Evolutionary conservation across 768 basidiomycete species (phyloP), one percentile per base, ranked within the genome.

Genomic region (Pisolithus albus): DNA sequence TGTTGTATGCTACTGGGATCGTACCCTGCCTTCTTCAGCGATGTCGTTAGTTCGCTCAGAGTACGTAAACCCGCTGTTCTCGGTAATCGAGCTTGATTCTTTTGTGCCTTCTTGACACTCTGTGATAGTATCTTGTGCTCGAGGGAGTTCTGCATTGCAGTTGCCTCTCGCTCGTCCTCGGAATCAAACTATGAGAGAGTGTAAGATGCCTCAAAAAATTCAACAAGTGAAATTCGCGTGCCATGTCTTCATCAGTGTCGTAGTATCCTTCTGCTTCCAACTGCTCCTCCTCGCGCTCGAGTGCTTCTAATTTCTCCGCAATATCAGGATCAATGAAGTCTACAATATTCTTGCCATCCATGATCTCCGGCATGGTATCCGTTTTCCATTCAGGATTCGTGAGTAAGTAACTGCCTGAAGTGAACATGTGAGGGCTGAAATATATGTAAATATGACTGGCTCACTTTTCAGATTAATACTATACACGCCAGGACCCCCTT

Each of bases 271-370:
- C 92, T 0, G 84, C 86, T 66, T 92, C 77, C n/a, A 99, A 79
- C 59, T 80, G 82, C 69, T 95, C 95, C 69, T 99, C 96, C 66
- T 98, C 96, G 16, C 90, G 82, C 70, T 99, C 95, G 52, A 99
- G 82, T 11, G 92, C 95, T 63, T 97, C 95, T 44, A 99, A 84
- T 71, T 93, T 95, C 70, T 94, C 94, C 18, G 83, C 84, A 54
- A 99, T 98, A 63, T 99, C 96, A 19, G 92, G 88, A 69, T 98
- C 95, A 68, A 98, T 89, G 56, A 99, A 99, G 75, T 99, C 96
- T 21, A 94, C 95, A 48, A 98, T 72, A 72, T 99, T 99, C 80
- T 97, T 97, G 72, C 96, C 96, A 59, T 97, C 84, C 85, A 92
- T 84, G 63, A 99, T 90, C 68, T 99, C 96, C n/a, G 96, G 96